These are phyloP conservation scores for Vicia sativa DNA, from an alignment of 306 rosid species.

Conservation along the genomic window DNA sequence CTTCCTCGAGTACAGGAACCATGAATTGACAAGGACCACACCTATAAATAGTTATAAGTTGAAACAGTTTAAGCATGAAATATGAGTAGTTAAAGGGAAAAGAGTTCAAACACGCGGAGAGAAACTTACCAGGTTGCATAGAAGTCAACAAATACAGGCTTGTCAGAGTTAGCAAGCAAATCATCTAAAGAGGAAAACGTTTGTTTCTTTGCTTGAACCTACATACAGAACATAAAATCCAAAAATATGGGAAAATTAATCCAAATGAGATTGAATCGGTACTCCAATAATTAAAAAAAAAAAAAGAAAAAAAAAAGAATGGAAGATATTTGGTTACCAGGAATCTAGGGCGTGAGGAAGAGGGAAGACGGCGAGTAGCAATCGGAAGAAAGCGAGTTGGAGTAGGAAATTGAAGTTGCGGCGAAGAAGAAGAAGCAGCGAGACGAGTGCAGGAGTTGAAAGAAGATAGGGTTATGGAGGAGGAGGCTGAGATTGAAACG, in stretches of 20 bases:
- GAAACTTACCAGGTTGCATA: constrained; percentile 85
- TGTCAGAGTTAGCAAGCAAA: constrained; percentile 70
- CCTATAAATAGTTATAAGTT: constrained; percentile 52
- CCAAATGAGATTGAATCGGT: background rate
- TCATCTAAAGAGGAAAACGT: constrained; percentile 83
- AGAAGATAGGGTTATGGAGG: constrained; percentile 46
- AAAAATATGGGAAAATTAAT: background rate
- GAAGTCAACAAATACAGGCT: constrained; percentile 91
- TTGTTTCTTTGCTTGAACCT: constrained; percentile 88
- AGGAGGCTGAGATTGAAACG: constrained; percentile 57
- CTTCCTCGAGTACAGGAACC: constrained; percentile 89
- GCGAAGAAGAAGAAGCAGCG: constrained; percentile 40
- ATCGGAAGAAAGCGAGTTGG: constrained; percentile 50
- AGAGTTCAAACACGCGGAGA: background rate
- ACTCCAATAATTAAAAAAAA: background rate
- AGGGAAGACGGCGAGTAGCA: constrained; percentile 31
- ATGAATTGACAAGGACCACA: constrained; percentile 98
- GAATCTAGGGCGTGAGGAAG: constrained; percentile 46
- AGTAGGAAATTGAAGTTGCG: constrained; percentile 52
- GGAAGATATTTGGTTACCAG: constrained; percentile 20
- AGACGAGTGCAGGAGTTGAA: constrained; percentile 49
- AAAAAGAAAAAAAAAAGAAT: too few relatives aligned
- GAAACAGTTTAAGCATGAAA: background rate
- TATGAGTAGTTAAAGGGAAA: background rate
- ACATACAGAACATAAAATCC: constrained; percentile 42